Conservation (phyloP, 192 early-diverging fungal genomes). For the Dimargaris verticillata region DNA sequence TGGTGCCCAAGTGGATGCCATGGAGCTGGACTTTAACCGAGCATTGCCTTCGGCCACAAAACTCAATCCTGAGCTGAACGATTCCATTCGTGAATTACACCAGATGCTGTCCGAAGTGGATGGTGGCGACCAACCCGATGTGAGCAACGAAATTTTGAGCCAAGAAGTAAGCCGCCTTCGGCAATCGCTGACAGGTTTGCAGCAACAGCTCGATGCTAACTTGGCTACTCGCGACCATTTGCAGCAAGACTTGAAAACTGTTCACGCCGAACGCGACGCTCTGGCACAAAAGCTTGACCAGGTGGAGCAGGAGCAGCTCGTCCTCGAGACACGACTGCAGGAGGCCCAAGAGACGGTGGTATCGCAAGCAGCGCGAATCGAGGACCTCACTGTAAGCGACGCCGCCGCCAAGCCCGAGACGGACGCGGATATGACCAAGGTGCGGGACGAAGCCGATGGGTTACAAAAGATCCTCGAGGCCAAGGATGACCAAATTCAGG, state of each 20-base stretch:
- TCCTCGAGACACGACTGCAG: conserved; percentile 12
- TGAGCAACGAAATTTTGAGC: conserved; percentile 9
- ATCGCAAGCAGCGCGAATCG: conserved; percentile 10
- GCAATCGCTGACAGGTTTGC: neutral
- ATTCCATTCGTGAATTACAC: neutral
- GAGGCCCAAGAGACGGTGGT: conserved; percentile 13
- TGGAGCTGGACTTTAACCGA: neutral
- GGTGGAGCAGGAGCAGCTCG: neutral
- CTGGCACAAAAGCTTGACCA: conserved; percentile 15
- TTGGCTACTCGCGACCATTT: neutral
- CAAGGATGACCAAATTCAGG: conserved; percentile 24
- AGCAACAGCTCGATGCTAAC: conserved; percentile 2
- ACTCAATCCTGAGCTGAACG: neutral
- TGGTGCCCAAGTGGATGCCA: neutral
- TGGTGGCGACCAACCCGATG: neutral
- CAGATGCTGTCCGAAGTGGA: neutral
- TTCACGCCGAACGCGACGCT: conserved; percentile 2
- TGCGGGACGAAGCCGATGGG: neutral
- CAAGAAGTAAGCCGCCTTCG: conserved; percentile 4
- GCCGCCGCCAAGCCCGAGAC: conserved; percentile 11
- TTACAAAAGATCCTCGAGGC: conserved; percentile 12
- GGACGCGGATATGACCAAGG: neutral
- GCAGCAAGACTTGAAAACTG: neutral
- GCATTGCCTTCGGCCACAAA: neutral
- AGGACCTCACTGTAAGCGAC: conserved; percentile 6